Conservation (phyloP, 2,329 filamentous ascomycete species). For the Exophiala mesophila region DNA sequence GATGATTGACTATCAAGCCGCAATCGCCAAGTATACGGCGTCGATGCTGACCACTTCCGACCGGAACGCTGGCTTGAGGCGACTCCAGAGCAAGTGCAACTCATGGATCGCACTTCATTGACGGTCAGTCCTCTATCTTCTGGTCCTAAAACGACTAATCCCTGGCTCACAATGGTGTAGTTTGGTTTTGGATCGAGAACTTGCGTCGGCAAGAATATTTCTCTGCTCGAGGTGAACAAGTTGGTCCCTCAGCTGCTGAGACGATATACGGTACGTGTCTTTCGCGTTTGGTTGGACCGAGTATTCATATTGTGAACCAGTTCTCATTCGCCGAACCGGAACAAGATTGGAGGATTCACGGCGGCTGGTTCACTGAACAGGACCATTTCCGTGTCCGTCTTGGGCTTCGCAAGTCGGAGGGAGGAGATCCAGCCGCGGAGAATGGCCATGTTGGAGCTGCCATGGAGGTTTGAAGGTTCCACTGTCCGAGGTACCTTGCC, state of each 20-base stretch:
- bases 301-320: background rate
- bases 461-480: too few species aligned
- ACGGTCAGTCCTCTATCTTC: constrained; percentile 1
- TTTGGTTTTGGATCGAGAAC: constrained; percentile 32
- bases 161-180: constrained; percentile 2
- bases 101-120: constrained; percentile 28
- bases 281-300: background rate
- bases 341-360: constrained; percentile 5
- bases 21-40: constrained; percentile 30
- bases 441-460: too few species aligned
- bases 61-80: constrained; percentile 43
- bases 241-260: constrained; percentile 29
- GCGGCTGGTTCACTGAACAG: constrained; percentile 6
- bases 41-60: constrained; percentile 34
- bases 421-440: too few species aligned
- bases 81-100: constrained; percentile 22
- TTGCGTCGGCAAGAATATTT: constrained; percentile 34
- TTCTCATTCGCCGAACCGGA: constrained; percentile 4
- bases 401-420: background rate
- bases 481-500: too few species aligned
- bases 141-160: too few species aligned
- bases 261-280: constrained; percentile 16
- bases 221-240: constrained; percentile 33
- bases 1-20: constrained; percentile 1
- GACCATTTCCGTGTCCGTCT: background rate